Base-by-base conservation (phyloP, 1,284 basidiomycete genomes). In the Sporisorium reilianum region DNA sequence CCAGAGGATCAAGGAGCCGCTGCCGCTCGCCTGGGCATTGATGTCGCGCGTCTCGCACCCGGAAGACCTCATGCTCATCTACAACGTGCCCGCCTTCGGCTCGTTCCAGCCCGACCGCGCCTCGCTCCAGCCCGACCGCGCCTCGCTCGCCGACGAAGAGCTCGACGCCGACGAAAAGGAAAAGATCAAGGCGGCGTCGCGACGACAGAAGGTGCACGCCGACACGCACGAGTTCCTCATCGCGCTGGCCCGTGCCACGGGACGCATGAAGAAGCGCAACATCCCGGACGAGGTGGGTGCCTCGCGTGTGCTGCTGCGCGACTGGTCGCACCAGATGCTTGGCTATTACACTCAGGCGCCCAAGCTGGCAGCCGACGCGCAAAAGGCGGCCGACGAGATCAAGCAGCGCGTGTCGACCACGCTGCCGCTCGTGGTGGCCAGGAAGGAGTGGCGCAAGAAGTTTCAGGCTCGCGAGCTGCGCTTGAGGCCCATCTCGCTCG, bases 211-310 rank as follows among this genome's bases (percentile, higher is more conserved):
- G 77, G 66, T 70, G 18, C 59, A 66, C 45, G 78, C 75, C 38
- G 81, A 82, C 52, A 77, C 81, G 30, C 70, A 83, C 41, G 77
- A 83, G 58, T 83, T 83, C 63, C 70, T 83, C 23, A 76, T 81
- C 28, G 77, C 75, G 8, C 64, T 83, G 12, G 82, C 82, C 5
- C 66, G 80, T 18, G 73, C 73, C 16, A 63, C 64, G 3, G 81
- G 81, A 22, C 76, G 78, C 22, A 65, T 80, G 57, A 79, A 76
- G 70, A 79, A 78, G 64, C 60, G 73, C 48, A 71, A 71, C 45
- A 59, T 83, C 23, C 82, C 82, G 12, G 81, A 82, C 55, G 59
- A 71, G 45, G 38, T 71, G 11, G 79, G 78, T 44, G 80, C 82
- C 5, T 77, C 78, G 23, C 75, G 82, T 45, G 59, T 78, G 7